Conservation (phyloP, 169 alveolate genomes). For the Plasmodium coatneyi region DNA sequence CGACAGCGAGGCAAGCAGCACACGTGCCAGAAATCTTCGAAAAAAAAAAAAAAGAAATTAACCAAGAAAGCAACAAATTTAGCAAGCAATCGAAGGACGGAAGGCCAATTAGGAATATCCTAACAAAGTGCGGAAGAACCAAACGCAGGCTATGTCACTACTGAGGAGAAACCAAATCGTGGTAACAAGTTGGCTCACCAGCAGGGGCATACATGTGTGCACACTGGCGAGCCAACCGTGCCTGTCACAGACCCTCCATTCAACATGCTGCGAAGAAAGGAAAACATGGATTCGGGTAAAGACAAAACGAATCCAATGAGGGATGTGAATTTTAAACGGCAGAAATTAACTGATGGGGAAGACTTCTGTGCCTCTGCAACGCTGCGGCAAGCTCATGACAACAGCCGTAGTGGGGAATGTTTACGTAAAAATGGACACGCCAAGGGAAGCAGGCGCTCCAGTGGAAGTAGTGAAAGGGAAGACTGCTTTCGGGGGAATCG, state of each 20-base stretch:
- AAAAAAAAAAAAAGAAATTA: background rate
- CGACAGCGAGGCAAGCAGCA: background rate
- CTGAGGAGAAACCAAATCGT: background rate
- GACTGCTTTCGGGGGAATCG: background rate
- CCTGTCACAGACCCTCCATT: background rate
- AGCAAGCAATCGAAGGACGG: no score
- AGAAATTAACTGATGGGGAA: conserved; percentile 20
- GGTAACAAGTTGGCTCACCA: background rate
- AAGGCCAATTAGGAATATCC: background rate
- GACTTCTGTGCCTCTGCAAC: background rate
- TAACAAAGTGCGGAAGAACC: background rate
- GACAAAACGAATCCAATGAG: background rate
- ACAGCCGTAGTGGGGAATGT: background rate
- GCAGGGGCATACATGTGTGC: background rate
- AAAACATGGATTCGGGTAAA: background rate
- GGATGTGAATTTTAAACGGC: background rate
- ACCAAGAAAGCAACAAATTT: no score
- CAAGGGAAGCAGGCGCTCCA: background rate
- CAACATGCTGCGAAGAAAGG: background rate
- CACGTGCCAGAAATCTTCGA: background rate
- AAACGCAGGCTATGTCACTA: background rate
- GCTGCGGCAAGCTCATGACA: background rate
- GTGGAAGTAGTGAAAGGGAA: background rate
- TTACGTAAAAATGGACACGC: background rate
- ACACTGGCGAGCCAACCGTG: background rate